These are phyloP conservation scores for Mortierella sp. DNA, from an alignment of 371 early-diverging fungal species.

Conservation along the genomic window DNA sequence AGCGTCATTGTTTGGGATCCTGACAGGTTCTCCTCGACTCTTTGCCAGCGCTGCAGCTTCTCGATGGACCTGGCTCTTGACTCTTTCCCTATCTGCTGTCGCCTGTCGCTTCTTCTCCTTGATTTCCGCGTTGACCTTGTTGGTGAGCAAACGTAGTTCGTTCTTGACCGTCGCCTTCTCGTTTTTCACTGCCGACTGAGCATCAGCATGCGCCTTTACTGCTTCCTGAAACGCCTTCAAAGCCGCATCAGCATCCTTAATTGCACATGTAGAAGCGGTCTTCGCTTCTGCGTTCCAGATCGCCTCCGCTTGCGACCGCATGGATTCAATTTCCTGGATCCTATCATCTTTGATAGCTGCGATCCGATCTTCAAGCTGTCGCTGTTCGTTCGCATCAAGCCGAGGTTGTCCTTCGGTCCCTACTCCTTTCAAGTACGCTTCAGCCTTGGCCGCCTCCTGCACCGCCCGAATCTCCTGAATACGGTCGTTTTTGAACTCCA, in stretches of 20 bases:
- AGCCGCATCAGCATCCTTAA: too few relatives aligned
- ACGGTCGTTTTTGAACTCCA: background rate
- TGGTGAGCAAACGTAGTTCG: background rate
- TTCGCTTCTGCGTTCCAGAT: too few relatives aligned
- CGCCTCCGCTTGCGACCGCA: too few relatives aligned
- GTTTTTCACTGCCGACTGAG: background rate
- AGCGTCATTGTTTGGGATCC: constrained; percentile 6
- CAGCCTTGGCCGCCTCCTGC: background rate
- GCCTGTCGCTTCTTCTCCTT: background rate
- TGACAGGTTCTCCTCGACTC: constrained; percentile 9
- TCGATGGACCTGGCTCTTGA: constrained; percentile 1
- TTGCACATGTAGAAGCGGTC: too few relatives aligned
- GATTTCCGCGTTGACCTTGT: background rate
- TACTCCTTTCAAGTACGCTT: too few relatives aligned
- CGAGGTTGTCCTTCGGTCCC: too few relatives aligned
- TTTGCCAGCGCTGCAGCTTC: constrained; percentile 1
- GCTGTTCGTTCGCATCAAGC: too few relatives aligned
- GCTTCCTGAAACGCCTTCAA: too few relatives aligned
- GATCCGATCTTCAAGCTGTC: too few relatives aligned
- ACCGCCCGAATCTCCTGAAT: background rate
- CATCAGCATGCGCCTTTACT: too few relatives aligned
- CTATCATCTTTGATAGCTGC: too few relatives aligned
- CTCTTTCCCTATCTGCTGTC: background rate
- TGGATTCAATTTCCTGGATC: too few relatives aligned
- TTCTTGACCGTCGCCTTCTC: background rate